Evolutionary conservation across 495 filamentous ascomycete genomes (phyloP).

Genomic region (Lindgomyces ingoldianus): DNA sequence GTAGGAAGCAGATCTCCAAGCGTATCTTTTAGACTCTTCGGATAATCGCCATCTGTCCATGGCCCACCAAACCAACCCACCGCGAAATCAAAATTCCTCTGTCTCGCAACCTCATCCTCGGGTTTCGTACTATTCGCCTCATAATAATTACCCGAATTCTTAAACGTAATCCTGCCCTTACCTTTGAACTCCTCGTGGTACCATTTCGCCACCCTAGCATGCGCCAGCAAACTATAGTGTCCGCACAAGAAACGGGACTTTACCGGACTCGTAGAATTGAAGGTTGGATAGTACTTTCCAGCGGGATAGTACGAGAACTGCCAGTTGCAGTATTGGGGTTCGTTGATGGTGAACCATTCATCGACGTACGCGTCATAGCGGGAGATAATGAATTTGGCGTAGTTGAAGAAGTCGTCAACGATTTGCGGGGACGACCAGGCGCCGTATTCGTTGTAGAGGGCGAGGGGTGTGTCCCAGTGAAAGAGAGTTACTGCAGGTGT

Average conservation of each 20-base stretch:
- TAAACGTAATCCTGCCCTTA: constrained; percentile 46
- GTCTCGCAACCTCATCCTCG: constrained; percentile 41
- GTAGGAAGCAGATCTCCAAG: constrained; percentile 45
- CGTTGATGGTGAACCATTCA: constrained; percentile 47
- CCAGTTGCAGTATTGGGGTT: constrained; percentile 47
- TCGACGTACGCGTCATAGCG: constrained; percentile 49
- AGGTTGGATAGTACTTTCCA: constrained; percentile 45
- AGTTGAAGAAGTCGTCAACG: constrained; percentile 49
- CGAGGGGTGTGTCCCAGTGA: constrained; percentile 53
- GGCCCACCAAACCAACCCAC: constrained; percentile 39
- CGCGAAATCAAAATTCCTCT: constrained; percentile 36
- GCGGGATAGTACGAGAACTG: constrained; percentile 43
- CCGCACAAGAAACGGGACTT: constrained; percentile 50
- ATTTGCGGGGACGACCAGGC: constrained; percentile 47
- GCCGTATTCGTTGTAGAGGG: constrained; percentile 50
- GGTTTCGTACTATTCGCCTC: constrained; percentile 42
- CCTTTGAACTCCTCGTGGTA: constrained; percentile 50
- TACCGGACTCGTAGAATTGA: constrained; percentile 48
- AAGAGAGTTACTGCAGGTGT: constrained; percentile 48
- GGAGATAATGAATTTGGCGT: constrained; percentile 48
- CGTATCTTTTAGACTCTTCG: constrained; percentile 46
- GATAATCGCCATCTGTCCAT: constrained; percentile 48
- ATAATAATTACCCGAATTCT: constrained; percentile 47
- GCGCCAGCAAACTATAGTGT: constrained; percentile 48
- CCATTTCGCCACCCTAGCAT: constrained; percentile 49